Conservation (phyloP, 2,329 filamentous ascomycete species). For the Apiospora saccharicola region DNA sequence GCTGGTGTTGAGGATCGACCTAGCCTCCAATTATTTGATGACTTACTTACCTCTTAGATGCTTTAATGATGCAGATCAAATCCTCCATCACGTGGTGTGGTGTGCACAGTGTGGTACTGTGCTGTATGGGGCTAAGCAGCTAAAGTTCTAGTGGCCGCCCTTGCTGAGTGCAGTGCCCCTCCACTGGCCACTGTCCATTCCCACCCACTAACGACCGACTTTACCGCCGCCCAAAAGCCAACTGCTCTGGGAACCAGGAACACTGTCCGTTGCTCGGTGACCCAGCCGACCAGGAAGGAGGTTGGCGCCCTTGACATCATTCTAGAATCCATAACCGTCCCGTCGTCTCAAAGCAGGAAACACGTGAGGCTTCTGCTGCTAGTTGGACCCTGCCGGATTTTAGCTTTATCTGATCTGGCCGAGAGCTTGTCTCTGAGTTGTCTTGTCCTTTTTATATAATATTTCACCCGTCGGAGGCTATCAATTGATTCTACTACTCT, state of each 20-base stretch:
- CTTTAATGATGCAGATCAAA: background rate
- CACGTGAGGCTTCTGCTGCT: background rate
- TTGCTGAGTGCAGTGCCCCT: background rate
- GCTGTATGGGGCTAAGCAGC: background rate
- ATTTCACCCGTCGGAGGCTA: background rate
- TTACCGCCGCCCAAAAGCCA: background rate
- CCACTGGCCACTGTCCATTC: background rate
- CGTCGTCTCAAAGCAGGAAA: conserved; percentile 4
- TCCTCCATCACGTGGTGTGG: conserved; percentile 13
- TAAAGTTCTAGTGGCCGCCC: background rate
- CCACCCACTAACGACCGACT: background rate
- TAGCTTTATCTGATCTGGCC: background rate
- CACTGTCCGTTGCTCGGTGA: conserved; percentile 6
- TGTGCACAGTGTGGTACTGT: background rate
- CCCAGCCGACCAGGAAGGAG: conserved; percentile 14
- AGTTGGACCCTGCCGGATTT: background rate
- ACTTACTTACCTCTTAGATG: no score
- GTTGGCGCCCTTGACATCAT: conserved; percentile 10
- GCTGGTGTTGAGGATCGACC: background rate
- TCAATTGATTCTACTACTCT: background rate
- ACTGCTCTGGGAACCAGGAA: background rate
- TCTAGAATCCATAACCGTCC: background rate
- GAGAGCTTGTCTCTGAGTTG: background rate
- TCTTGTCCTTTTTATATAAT: background rate
- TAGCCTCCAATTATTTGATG: background rate